Evolutionary conservation across 2,329 filamentous ascomycete genomes (phyloP), one percentile per base, ranked within the genome.

Genomic region (Fusarium camptoceras): DNA sequence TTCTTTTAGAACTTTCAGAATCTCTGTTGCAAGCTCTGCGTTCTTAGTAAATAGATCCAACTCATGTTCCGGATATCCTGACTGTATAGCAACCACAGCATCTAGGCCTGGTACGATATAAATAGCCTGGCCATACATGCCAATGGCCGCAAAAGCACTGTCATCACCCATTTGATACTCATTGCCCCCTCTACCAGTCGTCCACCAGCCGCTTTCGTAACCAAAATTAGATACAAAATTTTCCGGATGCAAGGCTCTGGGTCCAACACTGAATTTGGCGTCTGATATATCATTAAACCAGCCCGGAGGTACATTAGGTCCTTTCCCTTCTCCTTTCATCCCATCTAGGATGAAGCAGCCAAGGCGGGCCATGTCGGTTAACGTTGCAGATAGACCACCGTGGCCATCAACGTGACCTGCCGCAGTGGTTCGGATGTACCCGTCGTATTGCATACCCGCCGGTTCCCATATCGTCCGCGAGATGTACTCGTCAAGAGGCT

Each of bases 121-220:
- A 2, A 70, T 64, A 14, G 64, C 55, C 41, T 70, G 68, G 3
- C 68, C 68, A 42, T 70, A 70, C 68, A 70, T 70, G 1, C 68
- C 68, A 8, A 60, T 55, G 20, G 53, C 68, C 4, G 58, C 55
- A 53, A 70, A 70, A 1, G 43, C 27, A 9, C 55, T 51, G 15
- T 71, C 65, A 11, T 70, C 68, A 10, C 59, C 42, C 50, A 70
- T 63, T 1, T 12, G 42, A 5, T 63, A 63, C 16, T 55, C 64
- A 3, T 61, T 25, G 1, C 18, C 50, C 4, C 59, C 68, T 42
- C 46, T 54, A 1, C 39, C 59, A 39, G 68, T 67, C 4, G 68
- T 70, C 68, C 68, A 70, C 68, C 68, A 70, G 7, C 68, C 68
- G 12, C 50, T 71, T 30, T 71, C 68, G 8, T 71, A 70, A 2